Conservation (phyloP, 129 eudicot genomes). For the Scalesia atractyloides region DNA sequence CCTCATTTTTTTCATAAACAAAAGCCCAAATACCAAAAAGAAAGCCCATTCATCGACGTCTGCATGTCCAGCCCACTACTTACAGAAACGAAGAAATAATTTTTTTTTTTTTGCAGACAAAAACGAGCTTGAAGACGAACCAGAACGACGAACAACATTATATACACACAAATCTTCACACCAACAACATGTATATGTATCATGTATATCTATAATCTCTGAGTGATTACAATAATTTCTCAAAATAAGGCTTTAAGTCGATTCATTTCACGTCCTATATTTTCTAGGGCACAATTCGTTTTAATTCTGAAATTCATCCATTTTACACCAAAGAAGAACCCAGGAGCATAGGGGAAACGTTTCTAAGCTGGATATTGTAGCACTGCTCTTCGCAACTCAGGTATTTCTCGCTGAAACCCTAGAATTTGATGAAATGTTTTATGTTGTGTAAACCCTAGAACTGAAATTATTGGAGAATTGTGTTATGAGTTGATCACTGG, state of each 20-base stretch:
- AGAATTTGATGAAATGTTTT: constrained; percentile 39
- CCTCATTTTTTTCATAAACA: not conserved
- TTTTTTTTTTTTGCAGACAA: constrained; percentile 15
- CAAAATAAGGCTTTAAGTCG: not conserved
- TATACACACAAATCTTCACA: constrained; percentile 15
- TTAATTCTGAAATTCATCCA: constrained; percentile 38
- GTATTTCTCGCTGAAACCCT: constrained; percentile 52
- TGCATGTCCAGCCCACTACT: constrained; percentile 65
- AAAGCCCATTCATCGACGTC: constrained; percentile 40
- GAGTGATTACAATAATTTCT: constrained; percentile 9
- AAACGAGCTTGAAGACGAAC: constrained; percentile 43
- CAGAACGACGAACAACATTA: constrained; percentile 26
- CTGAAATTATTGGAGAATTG: constrained; percentile 3
- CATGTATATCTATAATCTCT: not conserved
- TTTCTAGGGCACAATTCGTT: constrained; percentile 43
- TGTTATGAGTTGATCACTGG: constrained; percentile 32
- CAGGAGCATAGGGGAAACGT: constrained; percentile 2
- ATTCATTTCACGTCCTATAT: constrained; percentile 13
- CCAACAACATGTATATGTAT: not conserved
- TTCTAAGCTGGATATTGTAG: constrained; percentile 39
- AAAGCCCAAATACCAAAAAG: constrained; percentile 4
- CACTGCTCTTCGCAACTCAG: constrained; percentile 41
- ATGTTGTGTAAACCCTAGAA: constrained; percentile 54
- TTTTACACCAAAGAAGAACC: constrained; percentile 38
- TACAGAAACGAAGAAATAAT: constrained; percentile 32